Percentiles rank a stretch among this genome's conserved stretches.
These are phyloP conservation scores for Arctostaphylos glauca DNA, from an alignment of 148 eudicot species.

Conservation along the genomic window DNA sequence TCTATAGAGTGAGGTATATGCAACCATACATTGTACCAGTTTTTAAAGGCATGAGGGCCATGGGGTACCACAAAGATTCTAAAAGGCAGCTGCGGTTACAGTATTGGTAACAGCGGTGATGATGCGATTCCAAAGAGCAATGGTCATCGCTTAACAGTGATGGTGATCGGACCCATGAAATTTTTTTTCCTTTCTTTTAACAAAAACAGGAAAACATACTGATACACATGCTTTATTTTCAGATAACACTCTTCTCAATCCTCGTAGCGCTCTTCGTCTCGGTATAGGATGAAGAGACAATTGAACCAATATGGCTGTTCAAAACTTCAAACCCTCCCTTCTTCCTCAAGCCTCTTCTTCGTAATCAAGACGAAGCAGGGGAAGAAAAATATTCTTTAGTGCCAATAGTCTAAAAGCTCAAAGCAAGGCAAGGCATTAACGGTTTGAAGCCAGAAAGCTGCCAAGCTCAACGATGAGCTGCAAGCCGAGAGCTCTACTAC, in stretches of 20 bases:
- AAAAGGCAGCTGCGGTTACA: background rate
- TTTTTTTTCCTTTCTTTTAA: background rate
- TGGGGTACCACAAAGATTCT: background rate
- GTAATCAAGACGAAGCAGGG: background rate
- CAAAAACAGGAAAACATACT: background rate
- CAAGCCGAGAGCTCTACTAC: background rate
- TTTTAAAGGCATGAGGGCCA: background rate
- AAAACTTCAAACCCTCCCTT: no score
- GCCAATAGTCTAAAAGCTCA: background rate
- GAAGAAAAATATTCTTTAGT: no score
- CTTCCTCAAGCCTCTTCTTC: background rate
- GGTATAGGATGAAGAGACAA: background rate
- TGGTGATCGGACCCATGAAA: background rate
- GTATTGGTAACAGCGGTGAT: background rate
- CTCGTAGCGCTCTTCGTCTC: background rate
- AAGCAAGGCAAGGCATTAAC: background rate
- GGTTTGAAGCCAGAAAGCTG: background rate
- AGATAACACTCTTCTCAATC: no score
- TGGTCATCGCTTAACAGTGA: background rate
- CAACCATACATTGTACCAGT: background rate
- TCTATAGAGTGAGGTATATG: background rate
- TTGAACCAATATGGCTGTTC: no score
- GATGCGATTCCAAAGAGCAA: background rate
- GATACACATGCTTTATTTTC: background rate
- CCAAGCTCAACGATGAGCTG: background rate